phyloP scores from a whole-genome alignment of 2,329 filamentous ascomycete species.

The Plenodomus tracheiphilus region DNA sequence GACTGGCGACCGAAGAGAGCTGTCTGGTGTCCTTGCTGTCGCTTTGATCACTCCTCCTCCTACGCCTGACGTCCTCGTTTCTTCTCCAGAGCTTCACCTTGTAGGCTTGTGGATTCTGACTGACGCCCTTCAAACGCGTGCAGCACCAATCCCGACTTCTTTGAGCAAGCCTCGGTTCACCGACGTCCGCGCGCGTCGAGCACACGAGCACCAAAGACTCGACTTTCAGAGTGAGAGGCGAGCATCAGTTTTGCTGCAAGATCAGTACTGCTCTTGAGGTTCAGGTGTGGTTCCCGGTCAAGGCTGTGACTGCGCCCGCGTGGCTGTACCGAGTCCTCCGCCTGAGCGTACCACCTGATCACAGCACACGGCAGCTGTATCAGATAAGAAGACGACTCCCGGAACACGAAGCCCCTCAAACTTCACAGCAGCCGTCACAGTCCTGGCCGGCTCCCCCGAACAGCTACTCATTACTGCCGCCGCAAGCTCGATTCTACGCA shows the following conservation, averaged over 20 bases:
- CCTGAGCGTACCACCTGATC: slow-evolving; percentile 32
- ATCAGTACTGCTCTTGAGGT: neutral
- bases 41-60: slow-evolving; percentile 1
- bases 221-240: neutral
- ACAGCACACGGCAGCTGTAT: neutral
- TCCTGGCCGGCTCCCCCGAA: neutral
- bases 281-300: neutral
- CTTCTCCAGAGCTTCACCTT: neutral
- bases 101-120: neutral
- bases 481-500: slow-evolving; percentile 9
- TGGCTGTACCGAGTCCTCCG: slow-evolving; percentile 27
- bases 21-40: slow-evolving; percentile 4
- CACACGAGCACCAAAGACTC: neutral
- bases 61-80: neutral
- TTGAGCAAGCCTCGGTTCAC: neutral
- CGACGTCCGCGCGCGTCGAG: neutral
- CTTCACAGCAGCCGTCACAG: neutral
- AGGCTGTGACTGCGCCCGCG: slow-evolving; percentile 27
- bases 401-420: neutral
- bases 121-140: neutral
- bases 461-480: neutral
- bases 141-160: neutral
- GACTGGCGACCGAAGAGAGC: slow-evolving; percentile 18
- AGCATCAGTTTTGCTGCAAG: neutral
- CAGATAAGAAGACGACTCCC: neutral